Percentiles rank a stretch among this genome's conserved stretches.
Evolutionary conservation across 2,329 filamentous ascomycete genomes (phyloP).

Genomic region (Neonectria magnoliae): DNA sequence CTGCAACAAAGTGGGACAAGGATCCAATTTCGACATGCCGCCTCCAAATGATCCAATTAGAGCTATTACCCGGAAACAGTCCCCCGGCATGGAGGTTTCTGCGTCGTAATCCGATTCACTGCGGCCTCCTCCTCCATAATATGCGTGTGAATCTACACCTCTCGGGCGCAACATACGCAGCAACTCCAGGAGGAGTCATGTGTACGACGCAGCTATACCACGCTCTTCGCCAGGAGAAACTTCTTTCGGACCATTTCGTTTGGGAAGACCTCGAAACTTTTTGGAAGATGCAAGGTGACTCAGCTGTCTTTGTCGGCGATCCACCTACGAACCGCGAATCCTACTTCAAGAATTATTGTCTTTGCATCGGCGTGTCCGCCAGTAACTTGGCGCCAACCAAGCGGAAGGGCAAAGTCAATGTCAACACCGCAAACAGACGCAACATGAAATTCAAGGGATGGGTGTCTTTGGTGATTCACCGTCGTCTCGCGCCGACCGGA

Average conservation of each 20-base stretch:
- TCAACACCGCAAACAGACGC: constrained; percentile 19
- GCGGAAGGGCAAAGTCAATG: constrained; percentile 9
- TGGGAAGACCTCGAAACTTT: constrained; percentile 33
- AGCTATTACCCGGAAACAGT: not conserved
- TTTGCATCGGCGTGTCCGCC: constrained; percentile 31
- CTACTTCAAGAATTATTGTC: constrained; percentile 37
- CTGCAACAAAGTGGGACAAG: constrained; percentile 23
- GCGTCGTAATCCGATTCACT: constrained; percentile 34
- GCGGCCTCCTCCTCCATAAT: constrained; percentile 33
- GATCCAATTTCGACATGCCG: constrained; percentile 23
- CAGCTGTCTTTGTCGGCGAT: constrained; percentile 36
- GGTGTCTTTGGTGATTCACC: constrained; percentile 3
- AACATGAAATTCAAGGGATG: constrained; percentile 30
- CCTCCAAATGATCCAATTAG: not conserved
- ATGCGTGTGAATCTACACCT: constrained; percentile 29
- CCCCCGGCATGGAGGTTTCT: constrained; percentile 27
- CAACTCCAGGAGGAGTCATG: constrained; percentile 29
- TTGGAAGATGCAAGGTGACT: constrained; percentile 29
- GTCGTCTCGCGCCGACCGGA: not conserved
- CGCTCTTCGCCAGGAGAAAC: constrained; percentile 33
- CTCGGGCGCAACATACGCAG: constrained; percentile 24
- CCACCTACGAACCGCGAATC: constrained; percentile 28
- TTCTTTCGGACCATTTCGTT: constrained; percentile 2
- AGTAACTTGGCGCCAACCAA: constrained; percentile 33
- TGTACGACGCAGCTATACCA: constrained; percentile 34